phyloP scores from a whole-genome alignment of 495 filamentous ascomycete species.

The Corynascus novoguineensis region DNA sequence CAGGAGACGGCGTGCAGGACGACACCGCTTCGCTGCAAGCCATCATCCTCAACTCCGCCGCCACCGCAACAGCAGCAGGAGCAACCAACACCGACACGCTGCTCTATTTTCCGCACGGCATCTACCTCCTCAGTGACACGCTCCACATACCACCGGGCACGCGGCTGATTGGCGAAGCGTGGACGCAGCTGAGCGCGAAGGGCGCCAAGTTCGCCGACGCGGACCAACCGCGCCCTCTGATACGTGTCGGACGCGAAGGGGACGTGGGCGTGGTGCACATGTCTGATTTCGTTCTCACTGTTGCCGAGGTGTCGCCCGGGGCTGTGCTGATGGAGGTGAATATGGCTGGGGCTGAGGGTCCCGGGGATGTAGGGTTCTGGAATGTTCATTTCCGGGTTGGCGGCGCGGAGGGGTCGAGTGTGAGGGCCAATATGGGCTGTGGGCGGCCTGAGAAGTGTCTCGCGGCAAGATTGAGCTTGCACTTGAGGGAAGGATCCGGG shows the following conservation, averaged over 20 bases:
- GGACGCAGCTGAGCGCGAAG: conserved; percentile 12
- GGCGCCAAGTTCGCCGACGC: conserved; percentile 45
- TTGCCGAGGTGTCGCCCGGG: conserved; percentile 39
- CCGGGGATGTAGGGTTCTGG: not conserved
- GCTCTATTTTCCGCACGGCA: conserved; percentile 56
- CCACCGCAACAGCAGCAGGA: too few species aligned
- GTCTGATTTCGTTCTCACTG: conserved; percentile 46
- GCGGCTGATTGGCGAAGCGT: conserved; percentile 42
- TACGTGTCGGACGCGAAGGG: conserved; percentile 48
- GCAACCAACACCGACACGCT: too few species aligned
- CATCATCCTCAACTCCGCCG: conserved; percentile 34
- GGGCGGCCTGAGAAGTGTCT: not conserved
- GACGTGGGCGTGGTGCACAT: conserved; percentile 53
- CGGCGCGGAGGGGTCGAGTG: not conserved
- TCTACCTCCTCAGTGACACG: conserved; percentile 54
- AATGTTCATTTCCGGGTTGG: not conserved
- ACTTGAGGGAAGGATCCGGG: not conserved
- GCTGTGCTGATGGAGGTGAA: conserved; percentile 51
- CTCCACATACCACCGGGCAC: conserved; percentile 44
- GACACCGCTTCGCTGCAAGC: conserved; percentile 45
- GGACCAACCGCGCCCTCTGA: conserved; percentile 45
- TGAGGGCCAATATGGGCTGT: not conserved
- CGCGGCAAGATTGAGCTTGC: not conserved
- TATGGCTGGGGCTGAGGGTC: conserved; percentile 40
- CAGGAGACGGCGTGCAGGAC: conserved; percentile 21